These are phyloP conservation scores for Hibiscus syriacus DNA, from an alignment of 345 rosid genomes.

Conservation along the genomic window DNA sequence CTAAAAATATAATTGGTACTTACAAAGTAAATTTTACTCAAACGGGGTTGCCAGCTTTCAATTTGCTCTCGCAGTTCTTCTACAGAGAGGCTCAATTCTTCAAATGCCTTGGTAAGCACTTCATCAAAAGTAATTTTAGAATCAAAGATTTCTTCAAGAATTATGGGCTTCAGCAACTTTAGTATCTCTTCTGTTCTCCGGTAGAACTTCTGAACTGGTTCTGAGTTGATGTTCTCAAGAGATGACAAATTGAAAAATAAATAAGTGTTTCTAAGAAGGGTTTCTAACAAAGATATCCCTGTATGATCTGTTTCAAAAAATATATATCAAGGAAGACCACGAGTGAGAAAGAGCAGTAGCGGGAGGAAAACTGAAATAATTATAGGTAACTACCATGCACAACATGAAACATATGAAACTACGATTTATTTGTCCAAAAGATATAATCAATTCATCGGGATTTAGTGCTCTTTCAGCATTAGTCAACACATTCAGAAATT, in stretches of 20 bases:
- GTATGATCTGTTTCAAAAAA: constrained; percentile 74
- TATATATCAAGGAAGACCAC: too few species aligned
- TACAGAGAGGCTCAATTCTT: constrained; percentile 60
- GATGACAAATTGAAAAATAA: constrained; percentile 59
- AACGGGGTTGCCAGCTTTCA: constrained; percentile 71
- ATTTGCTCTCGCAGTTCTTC: constrained; percentile 59
- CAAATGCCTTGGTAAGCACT: constrained; percentile 41
- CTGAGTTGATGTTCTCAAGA: constrained; percentile 42
- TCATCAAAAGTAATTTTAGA: constrained; percentile 54
- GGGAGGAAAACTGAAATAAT: too few species aligned
- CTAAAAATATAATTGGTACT: too few species aligned
- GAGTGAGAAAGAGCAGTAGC: too few species aligned
- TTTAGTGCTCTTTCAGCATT: too few species aligned
- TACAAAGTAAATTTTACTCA: constrained; percentile 80
- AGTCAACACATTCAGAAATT: too few species aligned
- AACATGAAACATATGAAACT: too few species aligned
- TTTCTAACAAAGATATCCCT: too few species aligned
- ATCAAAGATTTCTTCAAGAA: constrained; percentile 47
- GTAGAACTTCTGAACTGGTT: too few species aligned
- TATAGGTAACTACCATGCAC: too few species aligned
- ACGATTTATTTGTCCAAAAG: too few species aligned
- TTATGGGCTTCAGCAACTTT: constrained; percentile 70
- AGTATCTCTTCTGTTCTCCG: constrained; percentile 69
- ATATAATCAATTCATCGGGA: too few species aligned
- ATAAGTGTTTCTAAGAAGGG: constrained; percentile 49